Conservation (phyloP, 2,329 filamentous ascomycete species). For the Fusarium compactum region DNA sequence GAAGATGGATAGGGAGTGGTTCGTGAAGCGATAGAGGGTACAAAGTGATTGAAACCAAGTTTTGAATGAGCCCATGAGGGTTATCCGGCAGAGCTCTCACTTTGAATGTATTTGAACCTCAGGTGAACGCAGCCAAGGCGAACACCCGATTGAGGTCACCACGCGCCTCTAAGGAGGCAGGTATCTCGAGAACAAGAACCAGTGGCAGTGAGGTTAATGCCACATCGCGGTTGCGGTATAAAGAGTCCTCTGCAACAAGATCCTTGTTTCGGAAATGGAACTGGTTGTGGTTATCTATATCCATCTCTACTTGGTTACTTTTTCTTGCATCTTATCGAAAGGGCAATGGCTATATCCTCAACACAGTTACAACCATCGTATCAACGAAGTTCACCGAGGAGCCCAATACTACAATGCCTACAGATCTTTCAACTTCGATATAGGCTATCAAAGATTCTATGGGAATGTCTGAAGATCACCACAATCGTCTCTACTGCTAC, state of each 20-base stretch:
- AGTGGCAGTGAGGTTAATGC: not conserved
- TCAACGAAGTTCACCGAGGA: too few species aligned
- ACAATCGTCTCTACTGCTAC: not conserved
- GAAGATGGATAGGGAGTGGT: not conserved
- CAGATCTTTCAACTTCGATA: not conserved
- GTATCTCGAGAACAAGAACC: not conserved
- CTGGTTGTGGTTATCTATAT: not conserved
- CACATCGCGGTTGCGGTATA: too few species aligned
- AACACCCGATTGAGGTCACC: not conserved
- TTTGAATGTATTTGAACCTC: not conserved
- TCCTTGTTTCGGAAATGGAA: not conserved
- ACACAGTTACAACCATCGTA: too few species aligned
- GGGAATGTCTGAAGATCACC: not conserved
- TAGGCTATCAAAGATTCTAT: not conserved
- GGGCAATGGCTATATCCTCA: too few species aligned
- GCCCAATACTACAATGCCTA: not conserved
- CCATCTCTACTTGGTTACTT: not conserved
- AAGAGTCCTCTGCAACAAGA: not conserved
- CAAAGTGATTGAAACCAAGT: not conserved
- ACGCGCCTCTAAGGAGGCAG: not conserved
- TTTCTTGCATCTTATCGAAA: not conserved
- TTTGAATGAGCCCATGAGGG: not conserved
- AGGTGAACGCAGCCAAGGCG: not conserved
- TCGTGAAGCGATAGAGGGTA: not conserved
- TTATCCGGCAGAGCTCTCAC: not conserved